A percentile compares a stretch with the other conserved stretches of the same genome.
These are phyloP conservation scores for Carex parvula DNA, from an alignment of 176 grass and related monocot species.

Conservation along the genomic window DNA sequence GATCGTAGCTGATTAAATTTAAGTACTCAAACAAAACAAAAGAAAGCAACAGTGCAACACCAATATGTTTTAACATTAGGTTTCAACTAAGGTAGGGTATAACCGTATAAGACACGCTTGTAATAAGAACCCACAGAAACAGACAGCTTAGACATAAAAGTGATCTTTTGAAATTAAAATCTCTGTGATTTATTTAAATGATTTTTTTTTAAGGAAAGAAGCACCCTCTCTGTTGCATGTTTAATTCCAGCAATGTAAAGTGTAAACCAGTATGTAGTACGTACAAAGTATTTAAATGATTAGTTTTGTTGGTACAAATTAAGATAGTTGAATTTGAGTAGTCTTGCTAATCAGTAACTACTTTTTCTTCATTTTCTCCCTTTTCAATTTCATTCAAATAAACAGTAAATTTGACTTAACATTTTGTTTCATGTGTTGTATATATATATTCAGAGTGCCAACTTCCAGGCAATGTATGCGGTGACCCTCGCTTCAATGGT, in stretches of 20 bases:
- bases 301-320: not conserved
- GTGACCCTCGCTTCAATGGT: conserved; percentile 53
- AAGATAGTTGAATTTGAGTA: not conserved
- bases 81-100: not conserved
- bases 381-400: not conserved
- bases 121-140: not conserved
- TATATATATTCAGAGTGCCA: not conserved
- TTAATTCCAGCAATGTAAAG: not conserved
- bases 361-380: not conserved
- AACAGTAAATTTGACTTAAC: no score
- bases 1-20: not conserved
- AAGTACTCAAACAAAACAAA: not conserved
- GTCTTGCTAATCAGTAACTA: not conserved
- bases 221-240: not conserved
- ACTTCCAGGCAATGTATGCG: conserved; percentile 7
- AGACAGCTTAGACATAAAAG: not conserved
- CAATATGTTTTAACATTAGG: not conserved
- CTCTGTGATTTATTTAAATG: not conserved
- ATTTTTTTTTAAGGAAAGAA: not conserved
- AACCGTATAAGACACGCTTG: not conserved
- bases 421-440: not conserved
- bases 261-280: not conserved
- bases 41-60: not conserved
- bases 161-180: not conserved
- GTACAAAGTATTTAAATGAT: not conserved